A percentile compares a stretch with the other conserved stretches of the same genome.
Conservation (phyloP, 208 protist species). For the Crithidia bombi region DNA sequence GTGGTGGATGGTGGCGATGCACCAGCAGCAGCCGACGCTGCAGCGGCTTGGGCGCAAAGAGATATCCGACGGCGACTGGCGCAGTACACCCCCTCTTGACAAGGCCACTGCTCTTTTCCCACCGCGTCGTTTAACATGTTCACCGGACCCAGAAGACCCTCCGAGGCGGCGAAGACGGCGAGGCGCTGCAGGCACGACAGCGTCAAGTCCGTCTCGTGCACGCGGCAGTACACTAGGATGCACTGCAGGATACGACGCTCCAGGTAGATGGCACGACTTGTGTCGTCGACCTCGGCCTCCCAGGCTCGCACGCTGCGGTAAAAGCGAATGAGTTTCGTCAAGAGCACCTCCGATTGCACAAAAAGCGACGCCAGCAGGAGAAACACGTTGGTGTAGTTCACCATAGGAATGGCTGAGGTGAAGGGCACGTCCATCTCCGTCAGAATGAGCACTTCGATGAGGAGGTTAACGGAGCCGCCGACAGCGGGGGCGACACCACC, state of each 20-base stretch:
- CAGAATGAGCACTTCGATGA: slow-evolving; percentile 66
- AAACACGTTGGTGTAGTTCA: slow-evolving; percentile 74
- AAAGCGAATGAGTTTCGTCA: slow-evolving; percentile 65
- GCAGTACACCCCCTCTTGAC: slow-evolving; percentile 27
- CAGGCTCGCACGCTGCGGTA: slow-evolving; percentile 54
- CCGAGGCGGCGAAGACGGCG: slow-evolving; percentile 38
- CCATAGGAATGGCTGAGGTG: slow-evolving; percentile 47
- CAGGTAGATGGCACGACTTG: slow-evolving; percentile 48
- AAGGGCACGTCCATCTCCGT: slow-evolving; percentile 62
- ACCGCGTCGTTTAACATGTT: slow-evolving; percentile 20
- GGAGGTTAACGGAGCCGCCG: slow-evolving; percentile 61
- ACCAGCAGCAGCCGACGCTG: neutral
- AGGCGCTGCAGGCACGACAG: slow-evolving; percentile 49
- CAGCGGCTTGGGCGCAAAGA: neutral
- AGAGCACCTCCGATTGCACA: slow-evolving; percentile 57
- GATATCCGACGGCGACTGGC: neutral
- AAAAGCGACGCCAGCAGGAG: slow-evolving; percentile 65
- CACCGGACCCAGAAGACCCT: slow-evolving; percentile 34
- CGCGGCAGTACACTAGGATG: slow-evolving; percentile 61
- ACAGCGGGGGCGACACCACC: slow-evolving; percentile 27
- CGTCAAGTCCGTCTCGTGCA: slow-evolving; percentile 66
- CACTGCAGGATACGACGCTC: slow-evolving; percentile 58
- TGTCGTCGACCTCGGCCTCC: slow-evolving; percentile 20
- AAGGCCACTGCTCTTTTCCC: slow-evolving; percentile 25
- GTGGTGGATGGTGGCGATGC: slow-evolving; percentile 2